Conservation (phyloP, 306 rosid species). For the Glycine latifolia region DNA sequence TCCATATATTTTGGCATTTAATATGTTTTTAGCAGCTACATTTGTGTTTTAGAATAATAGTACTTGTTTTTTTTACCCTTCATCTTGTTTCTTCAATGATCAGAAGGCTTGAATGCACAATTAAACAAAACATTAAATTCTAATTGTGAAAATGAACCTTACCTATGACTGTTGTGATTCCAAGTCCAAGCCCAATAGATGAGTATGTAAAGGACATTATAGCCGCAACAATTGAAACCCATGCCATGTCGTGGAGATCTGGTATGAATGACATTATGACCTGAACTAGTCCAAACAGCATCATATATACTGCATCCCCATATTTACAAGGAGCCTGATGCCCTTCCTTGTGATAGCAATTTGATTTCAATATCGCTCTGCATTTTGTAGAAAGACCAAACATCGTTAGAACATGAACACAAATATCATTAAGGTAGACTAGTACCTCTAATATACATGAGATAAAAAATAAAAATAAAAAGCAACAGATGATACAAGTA, state of each 20-base stretch:
- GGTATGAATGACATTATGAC: constrained; percentile 82
- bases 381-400: constrained; percentile 13
- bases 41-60: constrained; percentile 22
- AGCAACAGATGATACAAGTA: constrained; percentile 13
- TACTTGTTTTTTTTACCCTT: constrained; percentile 6
- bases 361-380: constrained; percentile 81
- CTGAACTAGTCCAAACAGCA: constrained; percentile 80
- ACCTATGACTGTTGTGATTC: constrained; percentile 71
- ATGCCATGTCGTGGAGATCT: constrained; percentile 73
- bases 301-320: constrained; percentile 61
- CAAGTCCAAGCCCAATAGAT: constrained; percentile 77
- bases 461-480: background rate
- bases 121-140: background rate
- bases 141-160: constrained; percentile 26
- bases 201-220: constrained; percentile 80
- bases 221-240: constrained; percentile 82
- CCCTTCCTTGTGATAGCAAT: constrained; percentile 85
- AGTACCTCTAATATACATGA: background rate
- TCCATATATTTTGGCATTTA: background rate
- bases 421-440: background rate
- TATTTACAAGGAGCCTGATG: constrained; percentile 71
- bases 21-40: constrained; percentile 10
- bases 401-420: constrained; percentile 11
- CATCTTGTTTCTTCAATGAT: background rate
- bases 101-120: constrained; percentile 21